Percentiles rank a stretch among this genome's conserved stretches.
Conservation (phyloP, 2,329 filamentous ascomycete species). For the Ophiostoma ulmi region DNA sequence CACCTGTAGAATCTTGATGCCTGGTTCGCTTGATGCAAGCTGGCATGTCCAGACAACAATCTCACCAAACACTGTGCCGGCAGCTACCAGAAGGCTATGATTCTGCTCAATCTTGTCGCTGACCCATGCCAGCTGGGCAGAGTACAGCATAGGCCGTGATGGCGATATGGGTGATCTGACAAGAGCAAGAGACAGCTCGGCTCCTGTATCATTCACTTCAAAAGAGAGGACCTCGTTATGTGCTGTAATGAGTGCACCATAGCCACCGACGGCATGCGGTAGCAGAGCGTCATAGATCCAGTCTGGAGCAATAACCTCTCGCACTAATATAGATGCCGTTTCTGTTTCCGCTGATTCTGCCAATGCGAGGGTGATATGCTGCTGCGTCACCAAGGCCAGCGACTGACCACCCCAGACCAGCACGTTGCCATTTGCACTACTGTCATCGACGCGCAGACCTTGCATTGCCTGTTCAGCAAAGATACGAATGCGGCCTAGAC, state of each 20-base stretch:
- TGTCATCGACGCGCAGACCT: constrained; percentile 52
- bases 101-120: constrained; percentile 35
- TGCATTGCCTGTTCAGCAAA: constrained; percentile 70
- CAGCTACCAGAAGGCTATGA: constrained; percentile 64
- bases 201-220: constrained; percentile 23
- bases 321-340: constrained; percentile 25
- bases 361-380: constrained; percentile 34
- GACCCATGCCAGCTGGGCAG: constrained; percentile 66
- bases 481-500: constrained; percentile 43
- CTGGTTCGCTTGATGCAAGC: constrained; percentile 28
- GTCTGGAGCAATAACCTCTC: constrained; percentile 54
- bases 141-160: constrained; percentile 81
- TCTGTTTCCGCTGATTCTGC: constrained; percentile 22
- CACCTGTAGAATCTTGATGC: constrained; percentile 46
- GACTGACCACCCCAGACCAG: constrained; percentile 68
- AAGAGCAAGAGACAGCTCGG: constrained; percentile 35
- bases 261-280: constrained; percentile 35
- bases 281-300: constrained; percentile 71
- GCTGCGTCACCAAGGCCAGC: constrained; percentile 42
- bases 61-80: constrained; percentile 91
- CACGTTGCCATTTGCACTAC: constrained; percentile 33
- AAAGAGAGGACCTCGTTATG: constrained; percentile 74
- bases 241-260: constrained; percentile 67
- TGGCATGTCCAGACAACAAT: constrained; percentile 79
- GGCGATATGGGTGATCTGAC: constrained; percentile 51